A percentile compares a stretch with the other conserved stretches of the same genome.
Evolutionary conservation across 352 stramenopile genomes (phyloP).

Genomic region (Phytophthora cajani): DNA sequence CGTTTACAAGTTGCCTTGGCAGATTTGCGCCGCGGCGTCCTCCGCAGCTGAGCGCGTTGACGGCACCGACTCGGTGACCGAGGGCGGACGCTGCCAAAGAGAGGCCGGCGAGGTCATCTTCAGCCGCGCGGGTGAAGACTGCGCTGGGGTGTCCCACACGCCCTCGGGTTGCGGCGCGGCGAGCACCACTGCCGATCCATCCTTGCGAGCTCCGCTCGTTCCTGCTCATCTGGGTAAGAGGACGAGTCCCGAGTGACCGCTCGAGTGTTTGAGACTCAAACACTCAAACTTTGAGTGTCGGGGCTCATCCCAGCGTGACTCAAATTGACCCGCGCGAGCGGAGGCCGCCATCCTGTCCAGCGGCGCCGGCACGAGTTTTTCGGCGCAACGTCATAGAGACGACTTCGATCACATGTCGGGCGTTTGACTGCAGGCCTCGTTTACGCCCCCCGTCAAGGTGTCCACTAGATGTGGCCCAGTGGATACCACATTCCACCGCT

Average conservation of each 20-base stretch:
- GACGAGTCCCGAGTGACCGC: neutral
- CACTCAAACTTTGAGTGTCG: neutral
- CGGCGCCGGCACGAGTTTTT: neutral
- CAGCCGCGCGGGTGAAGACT: neutral
- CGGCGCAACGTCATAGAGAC: neutral
- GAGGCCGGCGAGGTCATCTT: neutral
- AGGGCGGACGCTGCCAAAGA: neutral
- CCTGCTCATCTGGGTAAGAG: constrained; percentile 4
- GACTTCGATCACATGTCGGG: constrained; percentile 4
- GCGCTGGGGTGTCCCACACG: constrained; percentile 13
- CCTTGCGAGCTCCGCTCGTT: constrained; percentile 4
- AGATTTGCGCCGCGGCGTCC: neutral
- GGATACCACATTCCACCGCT: neutral
- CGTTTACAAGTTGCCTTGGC: neutral
- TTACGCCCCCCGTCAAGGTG: constrained; percentile 6
- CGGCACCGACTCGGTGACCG: too few species aligned
- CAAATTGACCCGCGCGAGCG: neutral
- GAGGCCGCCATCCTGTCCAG: constrained; percentile 1
- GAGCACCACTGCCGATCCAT: constrained; percentile 10
- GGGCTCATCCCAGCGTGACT: neutral
- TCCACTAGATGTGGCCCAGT: neutral
- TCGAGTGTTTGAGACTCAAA: neutral
- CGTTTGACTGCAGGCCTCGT: constrained; percentile 23
- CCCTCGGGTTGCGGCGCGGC: neutral
- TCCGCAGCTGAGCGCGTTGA: constrained; percentile 10